A percentile compares a stretch with the other conserved stretches of the same genome.
Evolutionary conservation across 208 protist genomes (phyloP).

Genomic region (Leishmania martiniquensis): DNA sequence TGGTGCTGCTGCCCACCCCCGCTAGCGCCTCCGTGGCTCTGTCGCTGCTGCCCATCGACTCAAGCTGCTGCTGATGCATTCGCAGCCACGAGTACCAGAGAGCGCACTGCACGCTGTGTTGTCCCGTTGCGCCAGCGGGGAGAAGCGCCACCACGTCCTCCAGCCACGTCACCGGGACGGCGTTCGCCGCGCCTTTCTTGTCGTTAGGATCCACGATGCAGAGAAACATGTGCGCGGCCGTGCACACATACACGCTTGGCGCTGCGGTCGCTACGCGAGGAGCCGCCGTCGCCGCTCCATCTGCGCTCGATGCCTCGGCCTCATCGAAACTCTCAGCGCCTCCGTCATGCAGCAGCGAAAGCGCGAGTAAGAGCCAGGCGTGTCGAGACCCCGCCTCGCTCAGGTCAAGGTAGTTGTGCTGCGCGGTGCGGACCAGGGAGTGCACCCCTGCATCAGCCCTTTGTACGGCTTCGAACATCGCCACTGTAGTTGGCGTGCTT

Average conservation of each 20-base stretch:
- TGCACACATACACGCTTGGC: conserved; percentile 49
- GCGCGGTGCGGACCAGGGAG: conserved; percentile 33
- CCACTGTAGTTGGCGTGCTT: background rate
- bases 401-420: conserved; percentile 38
- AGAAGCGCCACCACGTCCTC: conserved; percentile 51
- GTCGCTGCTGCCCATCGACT: background rate
- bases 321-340: background rate
- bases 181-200: conserved; percentile 15
- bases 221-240: conserved; percentile 71
- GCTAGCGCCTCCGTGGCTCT: no score
- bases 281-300: conserved; percentile 1
- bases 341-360: conserved; percentile 18
- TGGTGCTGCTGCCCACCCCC: background rate
- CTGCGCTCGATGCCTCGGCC: background rate
- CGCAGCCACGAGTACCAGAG: conserved; percentile 62
- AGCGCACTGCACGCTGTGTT: conserved; percentile 52
- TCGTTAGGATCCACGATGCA: conserved; percentile 40
- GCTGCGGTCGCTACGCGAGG: background rate
- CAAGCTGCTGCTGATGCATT: conserved; percentile 9
- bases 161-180: conserved; percentile 41
- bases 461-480: background rate
- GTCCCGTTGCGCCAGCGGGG: conserved; percentile 19
- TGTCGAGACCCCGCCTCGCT: conserved; percentile 31
- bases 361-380: conserved; percentile 34
- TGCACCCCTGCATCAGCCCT: conserved; percentile 26